Percentiles rank a stretch among this genome's conserved stretches.
phyloP scores from a whole-genome alignment of 2,329 filamentous ascomycete species.

The Helotiales sp. region DNA sequence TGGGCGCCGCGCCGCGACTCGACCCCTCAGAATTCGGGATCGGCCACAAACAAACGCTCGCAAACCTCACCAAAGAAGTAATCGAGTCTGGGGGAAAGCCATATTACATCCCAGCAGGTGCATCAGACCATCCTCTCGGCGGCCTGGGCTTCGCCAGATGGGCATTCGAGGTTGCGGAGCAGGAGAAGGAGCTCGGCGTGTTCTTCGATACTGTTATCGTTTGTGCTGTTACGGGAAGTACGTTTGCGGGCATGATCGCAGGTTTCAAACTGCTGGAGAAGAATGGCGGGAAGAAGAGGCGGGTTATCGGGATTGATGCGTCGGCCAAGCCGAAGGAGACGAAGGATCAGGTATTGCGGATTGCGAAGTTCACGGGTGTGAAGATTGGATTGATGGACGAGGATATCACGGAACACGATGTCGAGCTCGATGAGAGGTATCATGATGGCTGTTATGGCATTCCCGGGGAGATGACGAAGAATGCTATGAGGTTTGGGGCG shows the following conservation, averaged over 20 bases:
- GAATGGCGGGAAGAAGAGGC: constrained; percentile 52
- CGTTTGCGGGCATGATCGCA: constrained; percentile 73
- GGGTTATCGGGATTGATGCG: constrained; percentile 71
- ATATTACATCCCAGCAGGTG: constrained; percentile 75
- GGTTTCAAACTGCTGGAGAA: constrained; percentile 70
- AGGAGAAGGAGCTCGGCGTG: constrained; percentile 64
- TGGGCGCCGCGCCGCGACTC: constrained; percentile 67
- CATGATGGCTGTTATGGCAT: constrained; percentile 72
- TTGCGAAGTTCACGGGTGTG: constrained; percentile 65
- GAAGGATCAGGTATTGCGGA: constrained; percentile 67
- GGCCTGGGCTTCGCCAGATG: constrained; percentile 73
- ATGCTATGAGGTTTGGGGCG: constrained; percentile 72
- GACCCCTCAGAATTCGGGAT: constrained; percentile 68
- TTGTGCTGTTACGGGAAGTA: constrained; percentile 73
- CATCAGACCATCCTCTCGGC: constrained; percentile 71
- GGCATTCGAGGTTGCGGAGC: constrained; percentile 69
- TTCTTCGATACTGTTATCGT: constrained; percentile 73
- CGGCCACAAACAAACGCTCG: constrained; percentile 67
- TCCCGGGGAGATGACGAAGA: constrained; percentile 67
- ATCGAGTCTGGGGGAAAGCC: constrained; percentile 60
- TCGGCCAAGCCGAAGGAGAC: constrained; percentile 65
- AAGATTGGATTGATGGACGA: constrained; percentile 65
- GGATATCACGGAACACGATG: constrained; percentile 65
- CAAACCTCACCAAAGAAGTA: constrained; percentile 59
- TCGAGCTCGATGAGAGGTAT: constrained; percentile 67